These are phyloP conservation scores for Edaphochlamys debaryana DNA, from an alignment of 139 green algal genomes.

Conservation along the genomic window DNA sequence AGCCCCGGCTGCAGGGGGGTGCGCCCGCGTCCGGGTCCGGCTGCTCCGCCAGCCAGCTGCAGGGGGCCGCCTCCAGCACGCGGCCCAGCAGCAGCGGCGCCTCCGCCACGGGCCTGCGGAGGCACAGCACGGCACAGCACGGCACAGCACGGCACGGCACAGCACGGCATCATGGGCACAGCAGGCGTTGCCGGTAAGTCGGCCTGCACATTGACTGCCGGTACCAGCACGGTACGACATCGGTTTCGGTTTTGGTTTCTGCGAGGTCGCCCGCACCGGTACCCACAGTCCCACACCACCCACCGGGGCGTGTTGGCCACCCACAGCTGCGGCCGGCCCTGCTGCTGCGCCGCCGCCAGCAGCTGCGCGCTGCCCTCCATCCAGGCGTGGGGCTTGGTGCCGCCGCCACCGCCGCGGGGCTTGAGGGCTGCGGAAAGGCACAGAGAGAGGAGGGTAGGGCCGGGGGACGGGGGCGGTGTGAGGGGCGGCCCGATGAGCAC, in stretches of 20 bases:
- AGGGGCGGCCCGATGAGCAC: too few relatives aligned
- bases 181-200: too few relatives aligned
- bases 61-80: not conserved
- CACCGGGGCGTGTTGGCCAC: conserved; percentile 6
- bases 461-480: not conserved
- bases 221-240: too few relatives aligned
- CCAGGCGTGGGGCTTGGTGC: too few relatives aligned
- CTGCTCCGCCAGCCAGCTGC: not conserved
- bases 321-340: conserved; percentile 14
- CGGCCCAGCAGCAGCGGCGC: not conserved
- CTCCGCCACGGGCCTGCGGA: conserved; percentile 25
- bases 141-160: not conserved
- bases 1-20: conserved; percentile 3
- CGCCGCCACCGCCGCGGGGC: conserved; percentile 32
- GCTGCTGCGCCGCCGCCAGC: conserved; percentile 1
- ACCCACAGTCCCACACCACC: not conserved
- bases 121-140: not conserved
- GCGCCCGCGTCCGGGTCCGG: not conserved
- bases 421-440: too few relatives aligned
- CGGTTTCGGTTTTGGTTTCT: too few relatives aligned
- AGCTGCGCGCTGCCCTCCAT: conserved; percentile 34
- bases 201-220: not conserved
- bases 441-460: too few relatives aligned
- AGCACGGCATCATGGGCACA: too few relatives aligned
- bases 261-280: too few relatives aligned